A percentile compares a stretch with the other conserved stretches of the same genome.
Conservation (phyloP, 1,284 basidiomycete species). For the Limonomyces culmigenus region DNA sequence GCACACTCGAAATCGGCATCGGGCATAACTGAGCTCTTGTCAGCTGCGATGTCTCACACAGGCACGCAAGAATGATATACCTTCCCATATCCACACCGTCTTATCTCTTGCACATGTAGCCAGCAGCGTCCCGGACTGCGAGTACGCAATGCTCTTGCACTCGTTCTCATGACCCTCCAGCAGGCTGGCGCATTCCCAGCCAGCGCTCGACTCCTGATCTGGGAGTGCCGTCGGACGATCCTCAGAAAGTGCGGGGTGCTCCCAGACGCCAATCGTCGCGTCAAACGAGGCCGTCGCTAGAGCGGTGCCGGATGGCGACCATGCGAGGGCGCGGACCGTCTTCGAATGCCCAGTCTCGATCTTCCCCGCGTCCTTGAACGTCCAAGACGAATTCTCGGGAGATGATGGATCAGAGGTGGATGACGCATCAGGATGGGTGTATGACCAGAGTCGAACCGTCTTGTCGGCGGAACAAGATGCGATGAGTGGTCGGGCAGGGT, state of each 20-base stretch:
- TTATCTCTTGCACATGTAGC: slow-evolving; percentile 94
- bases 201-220: slow-evolving; percentile 23
- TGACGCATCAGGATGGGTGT: slow-evolving; percentile 20
- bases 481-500: slow-evolving; percentile 65
- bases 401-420: neutral
- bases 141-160: slow-evolving; percentile 91
- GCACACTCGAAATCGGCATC: slow-evolving; percentile 94
- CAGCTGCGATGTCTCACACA: neutral
- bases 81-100: slow-evolving; percentile 99
- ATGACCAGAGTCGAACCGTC: slow-evolving; percentile 74
- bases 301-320: slow-evolving; percentile 78
- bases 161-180: slow-evolving; percentile 96
- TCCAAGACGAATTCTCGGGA: slow-evolving; percentile 10
- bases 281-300: slow-evolving; percentile 97
- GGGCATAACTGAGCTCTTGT: slow-evolving; percentile 50
- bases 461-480: slow-evolving; percentile 94
- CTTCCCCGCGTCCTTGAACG: slow-evolving; percentile 39
- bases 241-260: slow-evolving; percentile 28
- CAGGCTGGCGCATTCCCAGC: slow-evolving; percentile 76
- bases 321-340: slow-evolving; percentile 81
- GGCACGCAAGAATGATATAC: slow-evolving; percentile 21
- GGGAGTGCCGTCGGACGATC: too few relatives aligned
- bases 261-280: slow-evolving; percentile 86
- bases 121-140: slow-evolving; percentile 60
- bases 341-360: slow-evolving; percentile 79